Base-by-base conservation (phyloP, 495 filamentous ascomycete species). In the Hyaloscypha bicolor region DNA sequence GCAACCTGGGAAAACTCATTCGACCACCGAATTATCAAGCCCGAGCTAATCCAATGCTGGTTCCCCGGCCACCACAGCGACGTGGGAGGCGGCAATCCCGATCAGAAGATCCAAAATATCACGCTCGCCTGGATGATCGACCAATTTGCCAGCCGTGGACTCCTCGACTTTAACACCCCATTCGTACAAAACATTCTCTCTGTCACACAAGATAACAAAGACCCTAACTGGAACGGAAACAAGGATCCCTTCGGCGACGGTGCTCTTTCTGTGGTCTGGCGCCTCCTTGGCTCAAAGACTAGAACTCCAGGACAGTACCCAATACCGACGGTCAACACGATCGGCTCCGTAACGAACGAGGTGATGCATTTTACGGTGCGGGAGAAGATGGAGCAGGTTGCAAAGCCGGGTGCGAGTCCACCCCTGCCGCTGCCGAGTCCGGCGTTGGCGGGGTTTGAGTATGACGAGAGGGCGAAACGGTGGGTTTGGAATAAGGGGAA, bases 1-100 rank as follows among this genome's bases (percentile, higher is more conserved):
- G 42, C 42, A 4, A 87, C 76, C 79, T 65, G 73, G 74, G 4
- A 70, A 65, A 14, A 48, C 42, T 48, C 42, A 14, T 11, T 19
- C 42, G 4, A 6, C 9, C 9, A 48, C 42, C 9, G 16, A 14
- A 48, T 12, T 12, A 48, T 48, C 12, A 66, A 65, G 1, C 69
- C 75, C 19, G 72, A 76, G 63, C 79, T 91, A 21, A 80, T 83
- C 29, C 90, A 92, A 73, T 86, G 88, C 60, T 92, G 89, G 89
- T 91, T 92, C 69, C 86, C 86, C 0, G 88, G 88, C 37, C 81
- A 82, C n/a, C 90, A 92, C 72, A 80, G 77, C 12, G 89, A 90
- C 66, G 73, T 90, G 11, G 89, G 89, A 2, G 86, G 89, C 12
- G 82, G 85, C 33, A 29, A 32, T 22, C n/a, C 31, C 16, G 58